Evolutionary conservation across 345 rosid species (phyloP), one percentile per base, ranked within the genome.

Genomic region (Populus ilicifolia): DNA sequence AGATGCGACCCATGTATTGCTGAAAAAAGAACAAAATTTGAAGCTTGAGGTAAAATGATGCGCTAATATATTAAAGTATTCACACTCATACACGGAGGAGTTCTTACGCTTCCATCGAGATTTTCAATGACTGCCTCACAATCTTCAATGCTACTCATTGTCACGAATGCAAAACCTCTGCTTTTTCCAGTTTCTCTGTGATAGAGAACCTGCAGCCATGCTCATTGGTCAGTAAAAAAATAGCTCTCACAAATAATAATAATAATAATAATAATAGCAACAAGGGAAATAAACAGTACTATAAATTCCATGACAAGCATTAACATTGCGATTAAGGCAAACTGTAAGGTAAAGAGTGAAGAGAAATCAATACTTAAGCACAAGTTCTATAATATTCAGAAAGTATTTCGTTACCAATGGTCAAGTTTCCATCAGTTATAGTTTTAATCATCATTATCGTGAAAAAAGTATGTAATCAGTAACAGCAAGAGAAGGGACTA

Each of bases 91-190:
- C 14, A 20, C 52, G 62, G 1, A 23, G 11, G 29, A 23, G 63
- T 73, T 81, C 90, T 83, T 91, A 96, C 99, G 78, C 89, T 87
- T 82, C 98, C 98, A 89, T 91, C 94, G 18, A 96, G 96, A 65
- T 96, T 96, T 59, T 91, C 84, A 56, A 92, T 88, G 38, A 92
- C 90, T 27, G 76, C 39, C 46, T 90, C 84, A 62, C 98, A 93
- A 67, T 93, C 96, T 80, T 93, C 97, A 69, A 93, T 54, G 33
- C 76, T 96, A 77, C 93, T 93, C 98, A 96, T 96, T 6, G 94
- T 90, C 62, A 92, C 97, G 67, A 96, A 96, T 14, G 96, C 98
- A 39, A 92, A 96, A 13, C 99, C 99, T 82, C 93, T 88, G 79
- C 97, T 93, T 81, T 85, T 92, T 70, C 97, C 97, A 5, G 93